Percentiles rank a stretch among this genome's conserved stretches.
Conservation (phyloP, 2,329 filamentous ascomycete genomes). For the Talaromyces sp. region DNA sequence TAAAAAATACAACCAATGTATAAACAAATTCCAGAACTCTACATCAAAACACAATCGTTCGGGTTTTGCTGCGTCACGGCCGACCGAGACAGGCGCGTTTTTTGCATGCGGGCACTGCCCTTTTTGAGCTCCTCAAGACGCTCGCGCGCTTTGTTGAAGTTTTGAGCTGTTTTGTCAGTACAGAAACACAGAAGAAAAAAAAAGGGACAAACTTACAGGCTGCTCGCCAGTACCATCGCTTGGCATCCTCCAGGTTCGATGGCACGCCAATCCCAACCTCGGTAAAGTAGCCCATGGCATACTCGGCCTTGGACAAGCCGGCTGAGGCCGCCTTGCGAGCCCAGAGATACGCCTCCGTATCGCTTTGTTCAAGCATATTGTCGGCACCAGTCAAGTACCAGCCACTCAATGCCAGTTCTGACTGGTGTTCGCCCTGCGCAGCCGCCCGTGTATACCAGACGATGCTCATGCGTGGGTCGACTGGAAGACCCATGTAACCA, state of each 20-base stretch:
- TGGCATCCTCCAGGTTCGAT: conserved; percentile 86
- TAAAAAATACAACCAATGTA: background rate
- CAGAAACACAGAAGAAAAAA: background rate
- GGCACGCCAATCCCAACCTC: conserved; percentile 88
- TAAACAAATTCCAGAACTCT: conserved; percentile 18
- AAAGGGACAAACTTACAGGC: conserved; percentile 66
- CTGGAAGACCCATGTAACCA: conserved; percentile 71
- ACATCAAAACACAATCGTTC: conserved; percentile 84
- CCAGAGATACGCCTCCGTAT: conserved; percentile 96
- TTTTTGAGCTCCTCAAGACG: conserved; percentile 87
- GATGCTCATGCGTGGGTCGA: conserved; percentile 80
- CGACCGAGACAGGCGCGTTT: conserved; percentile 73
- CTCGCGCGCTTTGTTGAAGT: conserved; percentile 88
- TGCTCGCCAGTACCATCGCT: conserved; percentile 96
- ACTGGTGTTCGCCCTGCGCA: conserved; percentile 88
- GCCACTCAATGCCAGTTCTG: conserved; percentile 76
- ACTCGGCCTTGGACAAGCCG: conserved; percentile 87
- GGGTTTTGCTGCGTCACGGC: conserved; percentile 79
- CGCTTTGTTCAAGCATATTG: conserved; percentile 81
- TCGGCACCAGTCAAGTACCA: conserved; percentile 93
- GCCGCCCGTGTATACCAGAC: conserved; percentile 92
- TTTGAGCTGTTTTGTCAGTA: conserved; percentile 60
- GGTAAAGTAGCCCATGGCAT: conserved; percentile 96
- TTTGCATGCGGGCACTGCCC: conserved; percentile 65
- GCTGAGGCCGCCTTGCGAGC: conserved; percentile 86